Evolutionary conservation across 176 grass and related monocot genomes (phyloP), one percentile per base, ranked within the genome.

Genomic region (Lolium perenne): DNA sequence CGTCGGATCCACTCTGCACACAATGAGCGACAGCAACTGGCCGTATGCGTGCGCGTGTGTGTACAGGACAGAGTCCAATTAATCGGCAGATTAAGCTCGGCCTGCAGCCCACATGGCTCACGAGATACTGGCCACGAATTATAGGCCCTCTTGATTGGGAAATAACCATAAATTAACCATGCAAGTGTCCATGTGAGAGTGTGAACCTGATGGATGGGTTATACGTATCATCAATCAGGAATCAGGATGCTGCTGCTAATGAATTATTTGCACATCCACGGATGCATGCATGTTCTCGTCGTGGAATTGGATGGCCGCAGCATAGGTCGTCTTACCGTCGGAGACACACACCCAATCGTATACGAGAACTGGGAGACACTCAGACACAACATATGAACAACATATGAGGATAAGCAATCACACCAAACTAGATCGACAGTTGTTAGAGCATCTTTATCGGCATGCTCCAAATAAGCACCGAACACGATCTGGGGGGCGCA

Each of bases 41-140:
- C 55, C 89, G 35, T 60, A 68, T 58, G 65, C 38, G 56, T 82
- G 62, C 9, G 67, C 38, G 0, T 5, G 38, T 17, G 62, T 20
- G 76, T 47, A 23, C 66, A 60, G 59, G 72, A 70, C 32, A 4
- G 40, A n/a, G 23, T 9, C 47, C 63, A 60, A 1, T 60, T 46
- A 25, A 58, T 73, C 48, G 16, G 25, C 45, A 29, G 10, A 54
- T 57, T n/a, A 15, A 78, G 32, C 47, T 20, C 21, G 12, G 4
- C 25, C 12, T 18, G 8, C 47, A 6, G 8, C 32, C 66, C 88
- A 91, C 76, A 87, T 88, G 80, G 82, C 65, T n/a, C 21, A 7
- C 32, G 32, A 22, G 3, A 5, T 23, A n/a, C 46, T 9, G 20
- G 23, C 80, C 86, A 80, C 13, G 48, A 7, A 35, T 38, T 4